These are phyloP conservation scores for Suhomyces canberraensis DNA, from an alignment of 805 yeast species.

Conservation along the genomic window DNA sequence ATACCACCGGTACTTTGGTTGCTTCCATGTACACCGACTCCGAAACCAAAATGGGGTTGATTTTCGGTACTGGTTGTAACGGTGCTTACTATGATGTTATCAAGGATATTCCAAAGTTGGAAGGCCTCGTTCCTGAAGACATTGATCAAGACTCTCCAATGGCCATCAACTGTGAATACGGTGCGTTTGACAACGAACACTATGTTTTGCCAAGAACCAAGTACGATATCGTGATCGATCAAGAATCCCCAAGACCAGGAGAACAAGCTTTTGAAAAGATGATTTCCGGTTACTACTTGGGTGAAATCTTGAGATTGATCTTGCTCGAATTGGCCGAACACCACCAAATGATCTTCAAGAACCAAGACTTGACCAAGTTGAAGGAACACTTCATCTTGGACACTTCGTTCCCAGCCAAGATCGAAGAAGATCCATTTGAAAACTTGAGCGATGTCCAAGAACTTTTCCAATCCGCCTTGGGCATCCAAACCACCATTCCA, in stretches of 20 bases:
- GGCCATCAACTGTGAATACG: slow-evolving; percentile 98
- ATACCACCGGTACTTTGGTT: slow-evolving; percentile 94
- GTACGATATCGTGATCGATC: slow-evolving; percentile 78
- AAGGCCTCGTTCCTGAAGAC: slow-evolving; percentile 65
- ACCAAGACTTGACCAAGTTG: slow-evolving; percentile 65
- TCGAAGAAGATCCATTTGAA: slow-evolving; percentile 88
- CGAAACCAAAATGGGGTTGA: slow-evolving; percentile 87
- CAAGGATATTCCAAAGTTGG: slow-evolving; percentile 73
- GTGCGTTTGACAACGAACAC: slow-evolving; percentile 94
- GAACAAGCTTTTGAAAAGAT: slow-evolving; percentile 95
- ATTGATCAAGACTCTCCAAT: slow-evolving; percentile 63
- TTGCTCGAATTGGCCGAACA: slow-evolving; percentile 67
- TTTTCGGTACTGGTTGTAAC: slow-evolving; percentile 96
- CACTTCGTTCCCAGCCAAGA: slow-evolving; percentile 80
- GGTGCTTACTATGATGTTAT: slow-evolving; percentile 90
- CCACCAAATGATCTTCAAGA: slow-evolving; percentile 60
- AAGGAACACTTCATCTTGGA: slow-evolving; percentile 71
- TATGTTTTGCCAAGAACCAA: slow-evolving; percentile 80
- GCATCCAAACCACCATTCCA: slow-evolving; percentile 61
- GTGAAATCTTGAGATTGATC: slow-evolving; percentile 82
- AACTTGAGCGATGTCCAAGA: slow-evolving; percentile 73
- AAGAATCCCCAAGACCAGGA: slow-evolving; percentile 89
- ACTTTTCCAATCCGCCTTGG: slow-evolving; percentile 57
- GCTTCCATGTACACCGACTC: slow-evolving; percentile 93
- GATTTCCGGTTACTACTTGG: slow-evolving; percentile 96